A percentile compares a stretch with the other conserved stretches of the same genome.
phyloP scores from a whole-genome alignment of 2,329 filamentous ascomycete genomes.

The Amphichorda felina region DNA sequence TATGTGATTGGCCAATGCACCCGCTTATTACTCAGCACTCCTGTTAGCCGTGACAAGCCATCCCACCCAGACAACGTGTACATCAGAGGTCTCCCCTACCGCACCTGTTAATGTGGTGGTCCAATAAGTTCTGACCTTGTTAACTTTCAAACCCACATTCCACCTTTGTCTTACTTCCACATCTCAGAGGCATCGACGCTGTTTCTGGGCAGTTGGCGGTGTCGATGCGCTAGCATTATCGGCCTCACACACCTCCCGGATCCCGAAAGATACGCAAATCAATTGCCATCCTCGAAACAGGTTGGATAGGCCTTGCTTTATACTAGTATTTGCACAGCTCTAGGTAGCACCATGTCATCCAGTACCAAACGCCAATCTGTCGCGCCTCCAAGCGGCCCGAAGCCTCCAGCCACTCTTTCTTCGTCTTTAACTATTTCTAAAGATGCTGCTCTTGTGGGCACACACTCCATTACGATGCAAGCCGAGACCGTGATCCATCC shows the following conservation, averaged over 20 bases:
- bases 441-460: conserved; percentile 53
- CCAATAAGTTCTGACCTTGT: no score
- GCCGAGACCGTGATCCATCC: conserved; percentile 78
- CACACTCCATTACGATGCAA: conserved; percentile 66
- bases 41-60: conserved; percentile 16
- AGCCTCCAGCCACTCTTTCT: conserved; percentile 50
- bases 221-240: no score
- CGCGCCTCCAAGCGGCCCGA: conserved; percentile 42
- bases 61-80: neutral
- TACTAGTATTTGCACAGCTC: neutral
- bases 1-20: conserved; percentile 29
- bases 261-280: no score
- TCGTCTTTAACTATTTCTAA: conserved; percentile 50
- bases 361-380: conserved; percentile 44
- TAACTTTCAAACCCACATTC: no score
- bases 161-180: no score
- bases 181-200: no score
- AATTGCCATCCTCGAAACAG: no score
- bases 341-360: conserved; percentile 4
- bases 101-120: conserved; percentile 6
- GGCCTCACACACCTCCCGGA: no score
- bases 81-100: conserved; percentile 9
- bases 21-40: conserved; percentile 13
- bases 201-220: no score
- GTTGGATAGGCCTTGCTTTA: no score